Conservation (phyloP, 1,139 yeast species). For the Williopsis jadinii region DNA sequence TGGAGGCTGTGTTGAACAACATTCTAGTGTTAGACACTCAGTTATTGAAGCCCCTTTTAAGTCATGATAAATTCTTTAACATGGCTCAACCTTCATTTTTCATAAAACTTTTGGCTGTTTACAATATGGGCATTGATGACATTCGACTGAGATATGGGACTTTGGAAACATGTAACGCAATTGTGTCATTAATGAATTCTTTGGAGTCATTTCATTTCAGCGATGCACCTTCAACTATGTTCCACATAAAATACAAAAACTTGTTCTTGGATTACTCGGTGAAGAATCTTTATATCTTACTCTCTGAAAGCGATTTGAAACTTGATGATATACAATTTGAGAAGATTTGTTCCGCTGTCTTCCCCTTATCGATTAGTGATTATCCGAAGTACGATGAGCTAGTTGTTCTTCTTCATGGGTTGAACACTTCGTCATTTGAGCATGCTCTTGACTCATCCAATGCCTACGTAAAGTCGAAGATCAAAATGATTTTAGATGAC, state of each 20-base stretch:
- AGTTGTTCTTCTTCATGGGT: conserved; percentile 12
- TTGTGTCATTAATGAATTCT: conserved; percentile 10
- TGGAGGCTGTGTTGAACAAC: conserved; percentile 13
- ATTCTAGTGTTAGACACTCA: conserved; percentile 23
- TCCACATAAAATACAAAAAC: conserved; percentile 21
- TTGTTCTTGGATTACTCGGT: conserved; percentile 18
- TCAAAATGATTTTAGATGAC: conserved; percentile 16
- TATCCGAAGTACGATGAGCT: conserved; percentile 22
- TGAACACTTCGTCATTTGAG: conserved; percentile 9
- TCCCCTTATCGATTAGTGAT: conserved; percentile 22
- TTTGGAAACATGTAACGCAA: conserved; percentile 6
- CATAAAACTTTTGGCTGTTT: conserved; percentile 27
- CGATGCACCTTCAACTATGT: conserved; percentile 21
- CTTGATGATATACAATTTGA: conserved; percentile 2
- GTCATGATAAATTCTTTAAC: conserved; percentile 20
- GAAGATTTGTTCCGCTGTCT: conserved; percentile 10
- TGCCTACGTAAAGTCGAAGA: conserved; percentile 14
- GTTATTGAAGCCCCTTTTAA: conserved; percentile 24
- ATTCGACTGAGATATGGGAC: conserved; percentile 11
- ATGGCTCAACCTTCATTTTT: conserved; percentile 21
- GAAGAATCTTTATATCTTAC: conserved; percentile 12
- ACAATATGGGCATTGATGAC: conserved; percentile 17
- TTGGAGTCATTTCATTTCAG: conserved; percentile 16
- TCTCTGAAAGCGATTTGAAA: neutral
- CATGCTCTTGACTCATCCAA: conserved; percentile 4